Percentiles rank a stretch among this genome's conserved stretches.
phyloP scores from a whole-genome alignment of 192 early-diverging fungal species.

The Funneliformis mosseae region DNA sequence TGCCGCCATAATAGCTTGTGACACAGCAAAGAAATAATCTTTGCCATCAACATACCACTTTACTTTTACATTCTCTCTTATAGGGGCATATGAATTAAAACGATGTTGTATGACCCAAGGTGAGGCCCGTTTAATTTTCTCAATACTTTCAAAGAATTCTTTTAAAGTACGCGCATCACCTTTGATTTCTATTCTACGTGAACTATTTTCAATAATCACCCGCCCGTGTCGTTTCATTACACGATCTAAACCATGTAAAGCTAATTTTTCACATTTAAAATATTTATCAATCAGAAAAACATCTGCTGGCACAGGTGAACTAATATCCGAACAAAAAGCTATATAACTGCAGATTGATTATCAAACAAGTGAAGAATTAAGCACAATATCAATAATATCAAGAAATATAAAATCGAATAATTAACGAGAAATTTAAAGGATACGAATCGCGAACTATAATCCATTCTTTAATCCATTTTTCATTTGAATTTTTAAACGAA shows the following conservation, averaged over 20 bases:
- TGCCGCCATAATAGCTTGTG: slow-evolving; percentile 72
- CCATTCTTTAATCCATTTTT: slow-evolving; percentile 69
- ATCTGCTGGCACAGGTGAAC: slow-evolving; percentile 44
- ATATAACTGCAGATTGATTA: slow-evolving; percentile 42
- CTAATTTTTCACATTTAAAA: slow-evolving; percentile 38
- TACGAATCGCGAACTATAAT: slow-evolving; percentile 76
- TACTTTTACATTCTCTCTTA: slow-evolving; percentile 62
- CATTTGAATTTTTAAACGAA: slow-evolving; percentile 32
- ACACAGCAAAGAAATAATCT: slow-evolving; percentile 72
- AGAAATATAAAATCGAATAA: background rate
- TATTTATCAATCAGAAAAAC: slow-evolving; percentile 56
- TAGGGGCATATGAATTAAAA: slow-evolving; percentile 74
- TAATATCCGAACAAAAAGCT: slow-evolving; percentile 54
- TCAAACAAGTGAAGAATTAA: background rate
- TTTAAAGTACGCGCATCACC: slow-evolving; percentile 66
- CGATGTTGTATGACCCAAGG: slow-evolving; percentile 69
- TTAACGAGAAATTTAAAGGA: background rate
- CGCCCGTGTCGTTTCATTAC: slow-evolving; percentile 58
- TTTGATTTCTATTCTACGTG: slow-evolving; percentile 69
- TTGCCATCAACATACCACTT: slow-evolving; percentile 77
- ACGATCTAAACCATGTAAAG: slow-evolving; percentile 31
- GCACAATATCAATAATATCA: too few relatives aligned
- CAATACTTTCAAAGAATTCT: slow-evolving; percentile 68
- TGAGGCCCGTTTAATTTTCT: slow-evolving; percentile 57
- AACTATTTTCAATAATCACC: slow-evolving; percentile 59